Evolutionary conservation across 228 moss, liverwort and hornwort species (phyloP), one percentile per base, ranked within the genome.

Genomic region (Sphagnum fallax): DNA sequence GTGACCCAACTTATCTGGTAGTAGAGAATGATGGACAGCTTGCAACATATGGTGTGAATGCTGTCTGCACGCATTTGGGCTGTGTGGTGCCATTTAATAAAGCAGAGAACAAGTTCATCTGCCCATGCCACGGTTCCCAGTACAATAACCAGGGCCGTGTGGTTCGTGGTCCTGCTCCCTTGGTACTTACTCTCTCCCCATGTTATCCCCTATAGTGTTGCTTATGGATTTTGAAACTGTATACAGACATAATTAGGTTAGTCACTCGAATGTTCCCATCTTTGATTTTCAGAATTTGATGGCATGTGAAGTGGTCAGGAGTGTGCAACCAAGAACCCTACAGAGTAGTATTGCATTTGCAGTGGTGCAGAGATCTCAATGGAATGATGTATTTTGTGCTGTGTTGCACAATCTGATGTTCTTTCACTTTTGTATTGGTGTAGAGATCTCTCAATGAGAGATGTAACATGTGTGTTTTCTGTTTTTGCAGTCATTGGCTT

Each of bases 61-160:
- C 81, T 6, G 95, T 95, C 69, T 95, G 95, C 82, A 95, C 95
- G 48, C 95, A 95, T 49, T 83, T 95, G 75, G 95, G 95, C 64
- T 95, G 95, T 72, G 95, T 95, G 65, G 95, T 95, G 78, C 95
- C 95, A 1, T 95, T 73, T 70, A 95, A 95, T 81, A 75, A 48
- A 65, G 92, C 95, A 0, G 95, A 95, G 83, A 92, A 90, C 53
- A 95, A 95, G 72, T 95, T 95, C 72, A 84, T 92, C 73, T 95
- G 95, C 75, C 95, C 95, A 4, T 95, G 95, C 78, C 95, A 95
- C 74, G 95, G 95, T 48, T 90, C 90, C 6, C 95, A 95, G 80
- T 95, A 95, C 70, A 87, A 71, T 65, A 79, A 75, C 69, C 95
- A 92, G 82, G 95, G 95, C 8, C 14, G 4, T 32, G 95, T 95